Evolutionary conservation across 495 filamentous ascomycete genomes (phyloP), one percentile per base, ranked within the genome.

Genomic region (Corynascus novoguineensis): DNA sequence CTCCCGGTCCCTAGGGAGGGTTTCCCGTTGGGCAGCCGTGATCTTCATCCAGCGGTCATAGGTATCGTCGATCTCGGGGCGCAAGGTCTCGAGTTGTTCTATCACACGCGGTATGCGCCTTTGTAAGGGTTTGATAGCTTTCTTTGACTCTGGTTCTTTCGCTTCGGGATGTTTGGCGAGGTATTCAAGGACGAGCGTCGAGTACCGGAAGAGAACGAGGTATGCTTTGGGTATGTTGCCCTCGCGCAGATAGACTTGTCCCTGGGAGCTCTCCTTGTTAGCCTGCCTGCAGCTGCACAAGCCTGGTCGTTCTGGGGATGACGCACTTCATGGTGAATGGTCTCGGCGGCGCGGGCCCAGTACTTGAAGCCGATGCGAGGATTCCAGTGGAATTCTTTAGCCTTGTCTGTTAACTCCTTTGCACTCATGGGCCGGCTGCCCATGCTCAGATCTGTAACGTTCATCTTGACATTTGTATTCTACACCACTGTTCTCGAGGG

Each of bases 191-290:
- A 88, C 77, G 7, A 97, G 79, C 46, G 81, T 78, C 11, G 87
- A 86, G 71, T 92, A 89, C 67, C 93, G 84, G 59, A 91, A 86
- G 9, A 95, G 79, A 17, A 97, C 76, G 22, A 97, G 75, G 72
- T 93, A 98, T 2, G 92, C 86, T 65, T 92, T 87, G 56, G 92
- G 81, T 46, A 90, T 78, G 72, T 95, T 88, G 54, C 87, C 85
- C 73, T 98, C 95, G 19, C 75, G 81, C 64, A 92, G 81, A 69
- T 96, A 96, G 59, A 90, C 89, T 11, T 64, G 60, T 5, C 66
- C 74, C 77, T 78, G 54, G 7, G n/a, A 6, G 24, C 17, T 3
- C 1, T 7, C 4, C 14, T 9, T 0, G 34, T 51, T 40, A 51
- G 34, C 14, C 12, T 24, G 21, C 3, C 9, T 38, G 22, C 12